Percentiles rank a stretch among this genome's conserved stretches.
Evolutionary conservation across 129 eudicot genomes (phyloP).

Genomic region (carrot (Daucus carota)): DH1_v3.0 NC_030386.2:26493501-26494000

Average conservation of each 20-base stretch:
- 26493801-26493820: slow-evolving; percentile 97
- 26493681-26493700: slow-evolving; percentile 14
- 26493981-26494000: slow-evolving; percentile 98
- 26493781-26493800: slow-evolving; percentile 61
- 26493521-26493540: no score
- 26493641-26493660: slow-evolving; percentile 8
- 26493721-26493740: slow-evolving; percentile 9
- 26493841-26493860: slow-evolving; percentile 76
- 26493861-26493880: not conserved
- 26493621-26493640: slow-evolving; percentile 17
- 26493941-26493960: slow-evolving; percentile 70
- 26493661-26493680: slow-evolving; percentile 5
- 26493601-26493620: slow-evolving; percentile 13
- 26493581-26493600: slow-evolving; percentile 34
- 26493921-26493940: not conserved
- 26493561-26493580: slow-evolving; percentile 22
- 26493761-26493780: slow-evolving; percentile 46
- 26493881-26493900: slow-evolving; percentile 10
- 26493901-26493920: slow-evolving; percentile 5
- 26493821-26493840: slow-evolving; percentile 88
- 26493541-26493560: slow-evolving; percentile 13
- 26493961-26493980: slow-evolving; percentile 91
- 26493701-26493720: slow-evolving; percentile 51
- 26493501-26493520: not conserved
- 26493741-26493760: not conserved